phyloP scores from a whole-genome alignment of 2,329 filamentous ascomycete genomes.

The Penicillium sp. region DNA sequence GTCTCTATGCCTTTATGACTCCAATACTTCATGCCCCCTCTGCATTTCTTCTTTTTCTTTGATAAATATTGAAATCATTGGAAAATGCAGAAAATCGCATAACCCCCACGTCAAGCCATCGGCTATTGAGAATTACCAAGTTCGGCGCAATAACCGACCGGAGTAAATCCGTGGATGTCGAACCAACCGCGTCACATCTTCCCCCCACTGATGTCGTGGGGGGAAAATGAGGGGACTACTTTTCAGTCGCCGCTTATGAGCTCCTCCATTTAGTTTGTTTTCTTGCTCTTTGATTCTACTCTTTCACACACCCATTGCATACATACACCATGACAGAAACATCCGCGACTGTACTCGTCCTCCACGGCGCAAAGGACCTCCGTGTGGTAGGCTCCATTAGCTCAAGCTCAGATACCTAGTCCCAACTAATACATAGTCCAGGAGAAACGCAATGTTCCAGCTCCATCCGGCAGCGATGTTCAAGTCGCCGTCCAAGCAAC shows the following conservation, averaged over 20 bases:
- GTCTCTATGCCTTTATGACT: not conserved
- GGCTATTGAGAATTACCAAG: slow-evolving; percentile 17
- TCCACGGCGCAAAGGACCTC: slow-evolving; percentile 62
- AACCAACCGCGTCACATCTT: slow-evolving; percentile 2
- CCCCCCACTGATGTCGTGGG: slow-evolving; percentile 15
- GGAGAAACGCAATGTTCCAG: slow-evolving; percentile 53
- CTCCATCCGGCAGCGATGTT: slow-evolving; percentile 56
- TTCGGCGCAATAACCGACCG: slow-evolving; percentile 19
- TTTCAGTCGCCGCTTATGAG: slow-evolving; percentile 7
- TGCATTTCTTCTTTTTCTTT: not conserved
- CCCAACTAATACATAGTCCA: slow-evolving; percentile 30
- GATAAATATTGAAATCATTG: not conserved
- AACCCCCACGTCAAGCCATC: slow-evolving; percentile 9
- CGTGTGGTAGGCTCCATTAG: slow-evolving; percentile 50
- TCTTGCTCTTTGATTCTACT: not conserved
- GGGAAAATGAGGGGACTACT: slow-evolving; percentile 10
- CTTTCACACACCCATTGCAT: not conserved
- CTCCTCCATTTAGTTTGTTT: not conserved
- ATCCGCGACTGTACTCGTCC: slow-evolving; percentile 48
- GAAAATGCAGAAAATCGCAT: not conserved
- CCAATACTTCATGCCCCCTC: not conserved
- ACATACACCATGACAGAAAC: slow-evolving; percentile 24
- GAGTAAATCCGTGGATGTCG: slow-evolving; percentile 21
- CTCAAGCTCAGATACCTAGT: not conserved
- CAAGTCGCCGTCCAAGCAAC: slow-evolving; percentile 66